phyloP scores from a whole-genome alignment of 164 flowering plant genomes.

The Vitis riparia region DNA sequence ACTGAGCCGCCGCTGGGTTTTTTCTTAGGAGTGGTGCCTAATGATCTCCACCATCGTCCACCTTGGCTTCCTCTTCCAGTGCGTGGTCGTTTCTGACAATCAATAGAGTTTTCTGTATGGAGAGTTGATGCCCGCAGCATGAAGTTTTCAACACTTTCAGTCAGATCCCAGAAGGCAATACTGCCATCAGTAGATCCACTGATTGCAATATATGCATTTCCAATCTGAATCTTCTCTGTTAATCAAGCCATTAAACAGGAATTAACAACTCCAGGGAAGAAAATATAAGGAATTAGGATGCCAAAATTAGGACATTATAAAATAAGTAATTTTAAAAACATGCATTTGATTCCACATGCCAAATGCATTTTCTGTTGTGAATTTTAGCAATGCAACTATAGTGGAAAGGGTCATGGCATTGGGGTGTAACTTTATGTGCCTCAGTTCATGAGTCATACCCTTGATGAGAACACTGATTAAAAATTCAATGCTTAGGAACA shows the following conservation, averaged over 20 bases:
- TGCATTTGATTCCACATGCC: too few species aligned
- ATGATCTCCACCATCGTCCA: conserved; percentile 81
- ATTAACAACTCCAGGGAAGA: neutral
- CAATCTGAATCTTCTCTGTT: conserved; percentile 35
- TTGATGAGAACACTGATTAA: too few species aligned
- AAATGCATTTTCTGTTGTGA: too few species aligned
- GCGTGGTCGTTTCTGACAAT: conserved; percentile 79
- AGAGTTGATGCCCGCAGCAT: conserved; percentile 46
- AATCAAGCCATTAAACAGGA: conserved; percentile 7
- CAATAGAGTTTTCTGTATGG: conserved; percentile 49
- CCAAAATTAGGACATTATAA: too few species aligned
- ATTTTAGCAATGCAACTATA: too few species aligned
- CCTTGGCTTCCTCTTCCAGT: conserved; percentile 99
- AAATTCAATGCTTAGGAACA: too few species aligned
- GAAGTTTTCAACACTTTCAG: conserved; percentile 63
- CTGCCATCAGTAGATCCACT: conserved; percentile 98
- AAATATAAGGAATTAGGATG: neutral
- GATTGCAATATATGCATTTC: conserved; percentile 51
- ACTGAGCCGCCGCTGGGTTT: conserved; percentile 15
- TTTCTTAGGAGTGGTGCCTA: conserved; percentile 33
- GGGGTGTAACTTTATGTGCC: too few species aligned
- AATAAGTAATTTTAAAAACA: too few species aligned
- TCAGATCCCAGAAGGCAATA: conserved; percentile 93
- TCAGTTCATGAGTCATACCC: too few species aligned
- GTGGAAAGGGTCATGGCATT: too few species aligned